A percentile compares a stretch with the other conserved stretches of the same genome.
Evolutionary conservation across 768 basidiomycete species (phyloP).

Genomic region (Agaricus sinodeliciosus): DNA sequence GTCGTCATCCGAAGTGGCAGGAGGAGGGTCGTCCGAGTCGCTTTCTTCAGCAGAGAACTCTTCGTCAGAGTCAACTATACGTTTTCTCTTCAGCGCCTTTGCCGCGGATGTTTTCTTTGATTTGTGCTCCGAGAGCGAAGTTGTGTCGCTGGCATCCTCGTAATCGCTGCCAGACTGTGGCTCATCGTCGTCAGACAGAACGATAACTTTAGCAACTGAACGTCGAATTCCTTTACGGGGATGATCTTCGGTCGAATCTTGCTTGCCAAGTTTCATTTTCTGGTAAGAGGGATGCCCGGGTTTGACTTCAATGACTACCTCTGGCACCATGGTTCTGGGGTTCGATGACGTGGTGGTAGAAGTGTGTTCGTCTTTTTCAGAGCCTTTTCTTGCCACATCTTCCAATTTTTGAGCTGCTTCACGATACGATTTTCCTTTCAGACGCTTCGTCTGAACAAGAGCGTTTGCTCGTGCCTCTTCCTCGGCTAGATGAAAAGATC

Average conservation of each 20-base stretch:
- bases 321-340: constrained; percentile 36
- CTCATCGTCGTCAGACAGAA: constrained; percentile 51
- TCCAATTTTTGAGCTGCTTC: constrained; percentile 42
- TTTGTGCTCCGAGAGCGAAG: constrained; percentile 20
- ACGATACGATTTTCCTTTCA: constrained; percentile 71
- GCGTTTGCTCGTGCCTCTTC: constrained; percentile 44
- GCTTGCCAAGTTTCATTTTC: constrained; percentile 18
- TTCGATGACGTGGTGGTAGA: constrained; percentile 15
- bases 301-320: constrained; percentile 49
- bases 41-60: constrained; percentile 12
- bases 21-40: constrained; percentile 10
- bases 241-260: constrained; percentile 31
- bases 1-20: constrained; percentile 12
- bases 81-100: constrained; percentile 9
- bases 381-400: constrained; percentile 11
- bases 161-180: constrained; percentile 21
- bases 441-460: constrained; percentile 51
- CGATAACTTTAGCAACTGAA: constrained; percentile 29
- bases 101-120: constrained; percentile 15
- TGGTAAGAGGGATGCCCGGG: constrained; percentile 12
- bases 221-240: constrained; percentile 34
- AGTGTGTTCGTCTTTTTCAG: background rate
- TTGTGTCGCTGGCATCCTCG: constrained; percentile 15
- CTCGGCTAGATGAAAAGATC: constrained; percentile 18
- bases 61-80: constrained; percentile 14